A percentile compares a stretch with the other conserved stretches of the same genome.
These are phyloP conservation scores for Cladosporium colombiae DNA, from an alignment of 2,329 filamentous ascomycete species.

Conservation along the genomic window DNA sequence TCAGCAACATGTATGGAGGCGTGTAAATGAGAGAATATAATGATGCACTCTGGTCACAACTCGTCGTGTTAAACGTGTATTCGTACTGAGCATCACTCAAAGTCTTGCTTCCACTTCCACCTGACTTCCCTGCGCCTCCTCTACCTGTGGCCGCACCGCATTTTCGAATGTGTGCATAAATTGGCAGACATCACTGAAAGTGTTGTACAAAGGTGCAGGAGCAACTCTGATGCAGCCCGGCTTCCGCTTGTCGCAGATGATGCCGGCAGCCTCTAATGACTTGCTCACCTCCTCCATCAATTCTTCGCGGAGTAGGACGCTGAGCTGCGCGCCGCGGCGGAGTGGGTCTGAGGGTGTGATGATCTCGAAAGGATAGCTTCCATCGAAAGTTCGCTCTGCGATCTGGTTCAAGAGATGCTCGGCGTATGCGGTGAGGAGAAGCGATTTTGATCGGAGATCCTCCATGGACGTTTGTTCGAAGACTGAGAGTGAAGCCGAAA, in stretches of 20 bases:
- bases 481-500: conserved; percentile 70
- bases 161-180: conserved; percentile 58
- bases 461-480: conserved; percentile 71
- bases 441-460: conserved; percentile 67
- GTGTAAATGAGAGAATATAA: background rate
- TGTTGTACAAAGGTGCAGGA: conserved; percentile 82
- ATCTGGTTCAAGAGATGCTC: conserved; percentile 61
- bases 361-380: conserved; percentile 44
- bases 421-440: conserved; percentile 74
- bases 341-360: conserved; percentile 70
- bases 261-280: conserved; percentile 65
- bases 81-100: background rate
- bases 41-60: background rate
- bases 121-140: background rate
- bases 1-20: background rate
- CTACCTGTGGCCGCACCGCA: conserved; percentile 33
- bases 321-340: conserved; percentile 77
- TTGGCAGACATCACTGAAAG: conserved; percentile 69
- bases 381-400: conserved; percentile 25
- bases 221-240: conserved; percentile 84
- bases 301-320: conserved; percentile 67
- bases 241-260: conserved; percentile 80
- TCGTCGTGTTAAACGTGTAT: background rate
- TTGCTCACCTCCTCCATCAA: conserved; percentile 68
- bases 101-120: conserved; percentile 13